Percentiles rank a stretch among this genome's conserved stretches.
These are phyloP conservation scores for Tremellales sp. DNA, from an alignment of 1,284 basidiomycete species.

Conservation along the genomic window DNA sequence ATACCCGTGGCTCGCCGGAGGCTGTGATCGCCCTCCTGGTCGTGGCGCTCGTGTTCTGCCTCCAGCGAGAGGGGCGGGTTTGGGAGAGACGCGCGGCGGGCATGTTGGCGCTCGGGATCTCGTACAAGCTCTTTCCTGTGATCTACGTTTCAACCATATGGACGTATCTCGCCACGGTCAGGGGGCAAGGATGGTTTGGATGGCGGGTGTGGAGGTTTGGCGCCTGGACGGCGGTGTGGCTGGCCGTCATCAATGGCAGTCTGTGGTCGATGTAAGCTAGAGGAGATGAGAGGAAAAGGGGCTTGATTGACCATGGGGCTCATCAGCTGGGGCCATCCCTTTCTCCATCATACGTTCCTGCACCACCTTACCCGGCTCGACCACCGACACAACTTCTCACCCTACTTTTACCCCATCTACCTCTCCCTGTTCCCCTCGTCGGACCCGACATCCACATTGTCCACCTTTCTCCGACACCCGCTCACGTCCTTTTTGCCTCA, in stretches of 20 bases:
- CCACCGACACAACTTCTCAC: conserved; percentile 96
- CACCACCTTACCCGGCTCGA: conserved; percentile 90
- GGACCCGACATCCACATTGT: conserved; percentile 36
- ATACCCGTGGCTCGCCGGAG: conserved; percentile 93
- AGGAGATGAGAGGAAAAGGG: not conserved
- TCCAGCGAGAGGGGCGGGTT: conserved; percentile 2
- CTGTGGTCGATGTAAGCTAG: conserved; percentile 73
- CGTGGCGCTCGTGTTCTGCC: conserved; percentile 59
- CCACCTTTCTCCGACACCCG: conserved; percentile 45
- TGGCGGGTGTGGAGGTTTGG: conserved; percentile 63
- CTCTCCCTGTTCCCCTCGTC: conserved; percentile 50
- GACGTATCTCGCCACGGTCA: conserved; percentile 53
- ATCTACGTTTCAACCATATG: conserved; percentile 81
- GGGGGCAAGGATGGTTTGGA: conserved; percentile 54
- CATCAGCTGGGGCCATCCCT: conserved; percentile 84
- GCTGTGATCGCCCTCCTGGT: conserved; percentile 78
- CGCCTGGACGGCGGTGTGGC: conserved; percentile 63
- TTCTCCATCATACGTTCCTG: conserved; percentile 86
- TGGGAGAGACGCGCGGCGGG: conserved; percentile 55
- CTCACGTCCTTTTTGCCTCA: conserved; percentile 52
- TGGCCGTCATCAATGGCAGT: conserved; percentile 59
- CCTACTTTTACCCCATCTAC: conserved; percentile 94
- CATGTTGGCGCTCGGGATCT: conserved; percentile 71
- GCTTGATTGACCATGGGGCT: not conserved
- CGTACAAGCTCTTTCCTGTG: conserved; percentile 94